Evolutionary conservation across 176 grass and related monocot genomes (phyloP), one percentile per base, ranked within the genome.

Genomic region (Poa pratensis): DNA sequence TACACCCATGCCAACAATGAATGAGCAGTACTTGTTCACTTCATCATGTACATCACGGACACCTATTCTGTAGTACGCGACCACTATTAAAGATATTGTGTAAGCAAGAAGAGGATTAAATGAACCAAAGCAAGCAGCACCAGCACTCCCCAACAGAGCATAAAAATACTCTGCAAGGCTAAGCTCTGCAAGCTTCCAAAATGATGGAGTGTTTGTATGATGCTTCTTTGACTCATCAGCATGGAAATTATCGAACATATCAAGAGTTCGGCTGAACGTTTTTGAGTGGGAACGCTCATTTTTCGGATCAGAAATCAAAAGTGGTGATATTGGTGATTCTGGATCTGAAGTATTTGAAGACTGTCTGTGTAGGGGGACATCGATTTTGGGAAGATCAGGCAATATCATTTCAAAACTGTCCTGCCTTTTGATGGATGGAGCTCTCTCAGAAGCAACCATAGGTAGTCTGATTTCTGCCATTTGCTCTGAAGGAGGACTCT

Each of bases 81-180:
- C 78, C 73, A 99, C 94, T 81, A 96, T 96, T 87, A 99, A 85
- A 42, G 97, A 94, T 89, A 99, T 96, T 6, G 89, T 89, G 81
- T 99, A 96, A 86, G 97, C 97, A 92, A 99, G 93, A 81, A 99
- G 92, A 13, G 97, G 97, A 89, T 94, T 96, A 89, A 99, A 96
- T 75, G 94, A 96, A 79, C 97, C 97, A 84, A 99, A 99, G 77
- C 91, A 92, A 71, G 97, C 97, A 62, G 97, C 97, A 32, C 94
- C 97, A 79, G 89, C 77, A 86, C 97, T 94, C 52, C 94, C 97
- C 83, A 99, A 88, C 81, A 96, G 76, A 87, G 93, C 93, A 73
- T 95, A 99, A 91, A 96, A 91, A 79, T 94, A 99, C 83, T 99
- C 96, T 13, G 91, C 88, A 50, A 96, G 86, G 87, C 96, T 96